phyloP scores from a whole-genome alignment of 2,329 filamentous ascomycete genomes.

The Exophiala sp. region DNA sequence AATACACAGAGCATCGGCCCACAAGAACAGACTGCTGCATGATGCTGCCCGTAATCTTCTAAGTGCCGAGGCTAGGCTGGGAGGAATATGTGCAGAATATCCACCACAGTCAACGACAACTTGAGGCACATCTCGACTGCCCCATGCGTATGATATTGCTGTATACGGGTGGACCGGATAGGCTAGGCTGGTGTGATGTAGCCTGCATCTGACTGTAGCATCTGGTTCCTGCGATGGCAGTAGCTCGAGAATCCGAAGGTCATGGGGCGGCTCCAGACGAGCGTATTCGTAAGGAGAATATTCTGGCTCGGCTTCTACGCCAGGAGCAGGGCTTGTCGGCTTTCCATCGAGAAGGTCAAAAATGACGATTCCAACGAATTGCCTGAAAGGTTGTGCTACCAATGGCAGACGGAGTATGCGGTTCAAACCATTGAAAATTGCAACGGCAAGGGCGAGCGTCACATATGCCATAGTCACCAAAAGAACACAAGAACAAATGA shows the following conservation, averaged over 20 bases:
- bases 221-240: not conserved
- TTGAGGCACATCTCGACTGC: not conserved
- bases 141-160: conserved; percentile 17
- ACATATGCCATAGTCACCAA: no score
- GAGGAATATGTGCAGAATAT: conserved; percentile 2
- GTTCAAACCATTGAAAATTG: no score
- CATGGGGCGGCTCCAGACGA: not conserved
- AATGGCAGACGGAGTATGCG: no score
- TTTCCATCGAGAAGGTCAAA: no score
- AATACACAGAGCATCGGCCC: conserved; percentile 20
- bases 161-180: not conserved
- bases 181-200: conserved; percentile 1
- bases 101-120: conserved; percentile 6
- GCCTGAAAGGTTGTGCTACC: no score
- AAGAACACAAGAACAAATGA: no score
- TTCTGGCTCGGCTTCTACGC: no score
- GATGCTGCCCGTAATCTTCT: not conserved
- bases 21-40: not conserved
- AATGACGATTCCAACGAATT: no score
- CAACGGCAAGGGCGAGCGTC: no score
- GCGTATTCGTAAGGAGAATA: no score
- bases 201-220: not conserved
- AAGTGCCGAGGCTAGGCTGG: conserved; percentile 10
- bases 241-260: conserved; percentile 15
- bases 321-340: no score